Evolutionary conservation across 192 early-diverging fungal genomes (phyloP), one percentile per base, ranked within the genome.

Genomic region (Coemansia aciculifera): DNA sequence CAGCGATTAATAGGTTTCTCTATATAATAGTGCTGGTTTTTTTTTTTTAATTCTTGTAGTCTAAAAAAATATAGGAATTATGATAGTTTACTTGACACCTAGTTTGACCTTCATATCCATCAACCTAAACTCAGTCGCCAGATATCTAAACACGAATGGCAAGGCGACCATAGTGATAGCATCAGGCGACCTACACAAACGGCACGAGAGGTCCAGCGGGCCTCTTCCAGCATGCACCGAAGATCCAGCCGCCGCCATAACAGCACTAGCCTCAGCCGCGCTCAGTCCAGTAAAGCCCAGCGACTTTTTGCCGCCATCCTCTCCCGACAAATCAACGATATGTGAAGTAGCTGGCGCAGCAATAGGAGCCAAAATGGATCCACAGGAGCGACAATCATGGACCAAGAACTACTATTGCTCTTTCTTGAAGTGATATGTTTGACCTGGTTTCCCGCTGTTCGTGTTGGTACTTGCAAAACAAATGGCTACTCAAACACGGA

Each of bases 31-130:
- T 36, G 36, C 27, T 27, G 27, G 27, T 27, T 27, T 36, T 9
- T 6, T 36, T 36, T 24, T 11, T 40, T 42, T 42, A 42, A 42
- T 42, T 36, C 6, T 36, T 36, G 36, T 36, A 36, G 36, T 36
- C 7, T 9, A 36, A 8, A 36, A 1, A 36, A 36, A 36, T 36
- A 9, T 36, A 9, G 36, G 9, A 17, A 10, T 49, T 49, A 9
- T 59, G 27, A 27, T 2, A 27, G 27, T 34, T 63, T 81, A 85
- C 43, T 88, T 82, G 34, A 93, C 85, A 63, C 93, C 92, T 31
- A 99, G 81, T 62, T 87, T 93, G 48, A 99, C 79, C 84, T 93
- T 94, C 75, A 99, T 93, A 75, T 94, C 94, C 97, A 99, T 98
- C 54, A 92, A 90, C 78, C 94, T 91, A 60, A 99, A 84, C 81